A percentile compares a stretch with the other conserved stretches of the same genome.
Conservation (phyloP, 225 moss, liverwort and hornwort genomes). For the Pseudisothecium myosuroides region DNA sequence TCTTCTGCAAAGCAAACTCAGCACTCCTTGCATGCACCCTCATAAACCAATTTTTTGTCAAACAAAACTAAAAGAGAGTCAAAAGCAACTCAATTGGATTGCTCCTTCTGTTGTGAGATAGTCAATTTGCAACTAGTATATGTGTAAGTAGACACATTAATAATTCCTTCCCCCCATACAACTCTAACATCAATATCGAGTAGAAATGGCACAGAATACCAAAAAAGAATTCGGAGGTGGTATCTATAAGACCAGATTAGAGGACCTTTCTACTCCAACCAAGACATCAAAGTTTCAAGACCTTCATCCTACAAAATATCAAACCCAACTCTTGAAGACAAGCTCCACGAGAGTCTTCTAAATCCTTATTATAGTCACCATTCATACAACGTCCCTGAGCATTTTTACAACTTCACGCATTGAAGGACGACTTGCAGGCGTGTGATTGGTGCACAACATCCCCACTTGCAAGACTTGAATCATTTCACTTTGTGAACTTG, state of each 20-base stretch:
- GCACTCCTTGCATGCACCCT: no score
- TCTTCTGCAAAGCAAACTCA: no score
- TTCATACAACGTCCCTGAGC: no score
- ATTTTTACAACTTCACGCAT: no score
- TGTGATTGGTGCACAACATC: no score
- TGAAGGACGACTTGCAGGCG: no score
- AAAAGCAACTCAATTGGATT: neutral
- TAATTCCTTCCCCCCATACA: neutral
- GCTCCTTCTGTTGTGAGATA: neutral
- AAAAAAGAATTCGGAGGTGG: neutral
- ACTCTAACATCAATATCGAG: neutral
- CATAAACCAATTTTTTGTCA: neutral
- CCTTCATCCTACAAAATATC: neutral
- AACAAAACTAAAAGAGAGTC: neutral
- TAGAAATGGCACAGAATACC: neutral
- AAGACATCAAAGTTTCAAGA: neutral
- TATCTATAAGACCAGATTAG: neutral
- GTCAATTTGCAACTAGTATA: neutral
- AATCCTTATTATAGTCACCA: no score
- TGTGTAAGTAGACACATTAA: neutral
- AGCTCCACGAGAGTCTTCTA: no score
- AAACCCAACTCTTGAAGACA: no score
- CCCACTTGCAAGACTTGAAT: no score
- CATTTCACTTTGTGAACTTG: no score
- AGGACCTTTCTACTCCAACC: neutral